A percentile compares a stretch with the other conserved stretches of the same genome.
These are phyloP conservation scores for Penicillium rolfsii DNA, from an alignment of 2,329 filamentous ascomycete genomes.

Conservation along the genomic window DNA sequence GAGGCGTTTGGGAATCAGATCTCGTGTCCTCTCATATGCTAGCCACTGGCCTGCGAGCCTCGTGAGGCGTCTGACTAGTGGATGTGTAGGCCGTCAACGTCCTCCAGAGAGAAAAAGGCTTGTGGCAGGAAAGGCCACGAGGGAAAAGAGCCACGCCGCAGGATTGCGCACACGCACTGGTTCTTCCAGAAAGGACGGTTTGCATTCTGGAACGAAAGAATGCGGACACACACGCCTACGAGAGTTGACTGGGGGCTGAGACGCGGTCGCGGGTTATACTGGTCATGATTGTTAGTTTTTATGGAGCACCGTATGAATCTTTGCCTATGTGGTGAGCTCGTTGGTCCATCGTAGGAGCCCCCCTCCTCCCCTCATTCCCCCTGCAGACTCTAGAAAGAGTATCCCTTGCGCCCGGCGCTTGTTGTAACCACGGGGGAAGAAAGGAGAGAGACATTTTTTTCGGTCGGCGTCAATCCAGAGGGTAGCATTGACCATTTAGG, in stretches of 20 bases:
- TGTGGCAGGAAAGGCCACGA: neutral
- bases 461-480: neutral
- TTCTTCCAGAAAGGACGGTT: constrained; percentile 1
- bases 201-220: neutral
- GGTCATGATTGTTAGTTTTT: neutral
- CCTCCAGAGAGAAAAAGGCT: neutral
- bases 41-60: neutral
- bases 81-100: neutral
- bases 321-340: neutral
- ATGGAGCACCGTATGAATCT: neutral
- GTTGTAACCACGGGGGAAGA: constrained; percentile 1
- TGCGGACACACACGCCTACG: neutral
- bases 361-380: neutral
- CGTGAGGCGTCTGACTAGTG: neutral
- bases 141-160: constrained; percentile 11
- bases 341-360: neutral
- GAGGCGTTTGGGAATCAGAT: neutral
- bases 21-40: neutral
- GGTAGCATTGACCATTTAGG: neutral
- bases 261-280: neutral
- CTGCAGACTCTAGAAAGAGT: neutral
- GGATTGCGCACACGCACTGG: constrained; percentile 10
- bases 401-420: constrained; percentile 10
- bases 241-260: neutral
- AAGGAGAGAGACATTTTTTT: neutral